Evolutionary conservation across 768 basidiomycete genomes (phyloP), one percentile per base, ranked within the genome.

Genomic region (Auriscalpium microsporum): DNA sequence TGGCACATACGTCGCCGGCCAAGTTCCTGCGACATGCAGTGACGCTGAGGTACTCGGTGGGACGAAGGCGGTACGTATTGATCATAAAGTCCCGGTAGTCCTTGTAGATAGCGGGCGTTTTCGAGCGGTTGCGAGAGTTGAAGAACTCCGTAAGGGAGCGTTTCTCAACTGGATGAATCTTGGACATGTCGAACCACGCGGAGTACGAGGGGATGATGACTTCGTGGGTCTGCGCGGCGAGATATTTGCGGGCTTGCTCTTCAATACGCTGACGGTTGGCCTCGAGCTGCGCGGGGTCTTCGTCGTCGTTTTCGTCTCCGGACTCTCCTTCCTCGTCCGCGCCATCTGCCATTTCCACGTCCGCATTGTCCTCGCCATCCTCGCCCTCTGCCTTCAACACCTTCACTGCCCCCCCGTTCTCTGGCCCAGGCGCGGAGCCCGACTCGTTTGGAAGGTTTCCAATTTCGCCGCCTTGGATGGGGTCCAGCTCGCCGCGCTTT

Each of bases 31-130:
- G 72, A 68, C 96, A 99, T 1, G 95, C 95, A 1, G 96, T 99
- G 56, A 98, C 90, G 16, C 96, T 99, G 56, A 99, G 79, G 64
- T 99, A 99, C 68, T 99, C 96, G 21, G 80, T 81, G 1, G 96
- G 96, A 50, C 96, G 80, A 40, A 99, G 77, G 50, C 96, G 79
- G 71, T 97, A 98, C 1, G 96, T 94, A 73, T 99, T 97, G 69
- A 99, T 83, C 95, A 99, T 99, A 63, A 99, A 99, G 76, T 99
- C 95, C 57, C 96, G 84, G 66, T 99, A 99, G 69, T 99, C 95
- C 70, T 98, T 98, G 77, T 98, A 99, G 58, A 97, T 93, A 17
- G 90, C 78, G 0, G 96, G 95, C 1, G 95, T 96, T 73, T 99
- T 99, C 58, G 86, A 89, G 54, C 94, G 74, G 69, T 98, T 97